Conservation (phyloP, 2,329 filamentous ascomycete species). For the Cryphonectria parasitica region DNA sequence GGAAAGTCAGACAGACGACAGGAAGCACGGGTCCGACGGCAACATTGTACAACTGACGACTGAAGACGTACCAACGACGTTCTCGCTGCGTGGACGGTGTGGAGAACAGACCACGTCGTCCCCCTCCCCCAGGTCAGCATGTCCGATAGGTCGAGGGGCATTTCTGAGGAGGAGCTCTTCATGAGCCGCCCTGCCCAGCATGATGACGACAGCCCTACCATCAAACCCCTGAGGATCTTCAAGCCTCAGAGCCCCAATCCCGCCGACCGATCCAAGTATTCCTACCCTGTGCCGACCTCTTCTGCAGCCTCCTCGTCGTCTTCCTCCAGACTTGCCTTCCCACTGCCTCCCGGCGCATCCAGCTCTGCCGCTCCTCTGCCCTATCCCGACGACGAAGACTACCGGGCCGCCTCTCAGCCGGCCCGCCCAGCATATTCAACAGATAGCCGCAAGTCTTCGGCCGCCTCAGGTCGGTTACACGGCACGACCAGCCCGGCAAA, state of each 20-base stretch:
- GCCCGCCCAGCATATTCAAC: conserved; percentile 49
- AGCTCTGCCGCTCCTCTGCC: conserved; percentile 70
- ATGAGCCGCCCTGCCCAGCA: conserved; percentile 60
- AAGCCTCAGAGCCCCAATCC: conserved; percentile 73
- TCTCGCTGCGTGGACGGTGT: conserved; percentile 12
- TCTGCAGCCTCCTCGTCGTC: conserved; percentile 46
- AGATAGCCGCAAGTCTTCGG: conserved; percentile 42
- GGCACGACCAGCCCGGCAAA: conserved; percentile 38
- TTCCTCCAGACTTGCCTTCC: conserved; percentile 61
- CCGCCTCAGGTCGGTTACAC: conserved; percentile 39
- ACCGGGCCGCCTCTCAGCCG: conserved; percentile 44
- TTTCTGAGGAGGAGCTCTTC: conserved; percentile 83
- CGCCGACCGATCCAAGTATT: conserved; percentile 55
- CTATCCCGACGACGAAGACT: conserved; percentile 73
- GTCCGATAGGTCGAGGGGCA: conserved; percentile 63
- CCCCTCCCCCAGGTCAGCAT: conserved; percentile 32
- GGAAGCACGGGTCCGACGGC: background rate
- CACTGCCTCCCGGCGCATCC: conserved; percentile 69
- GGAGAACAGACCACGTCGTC: conserved; percentile 22
- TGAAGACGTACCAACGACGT: conserved; percentile 3
- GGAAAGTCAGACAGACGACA: background rate
- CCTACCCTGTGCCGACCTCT: conserved; percentile 46
- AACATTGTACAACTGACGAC: background rate
- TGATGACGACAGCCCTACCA: conserved; percentile 71
- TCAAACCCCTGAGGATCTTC: conserved; percentile 83